Base-by-base conservation (phyloP, 306 rosid species). In the Lablab purpureus region DNA sequence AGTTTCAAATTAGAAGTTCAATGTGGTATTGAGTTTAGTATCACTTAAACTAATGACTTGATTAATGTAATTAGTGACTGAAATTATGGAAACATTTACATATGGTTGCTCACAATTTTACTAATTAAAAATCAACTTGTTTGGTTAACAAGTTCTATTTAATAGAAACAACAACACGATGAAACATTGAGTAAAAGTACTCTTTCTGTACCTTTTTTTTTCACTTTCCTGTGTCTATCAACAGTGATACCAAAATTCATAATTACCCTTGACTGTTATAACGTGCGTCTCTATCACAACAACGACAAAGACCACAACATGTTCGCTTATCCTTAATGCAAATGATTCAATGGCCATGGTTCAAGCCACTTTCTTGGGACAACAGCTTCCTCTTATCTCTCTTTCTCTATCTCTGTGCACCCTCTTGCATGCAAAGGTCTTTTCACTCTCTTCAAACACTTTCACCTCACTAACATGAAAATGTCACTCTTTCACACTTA, bases 261-360 rank as follows among this genome's bases (percentile, higher is more conserved):
- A 70, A 68, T 52, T 60, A 60, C 59, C 68, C 81, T 83, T 67
- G 77, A 83, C 25, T n/a, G 15, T 34, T 59, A 52, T 52, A 46
- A 21, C 34, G 80, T 78, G 60, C 68, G 75, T 80, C 68, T 75
- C 52, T 74, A 62, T 46, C 50, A 64, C 69, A 71, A 71, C 56
- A 67, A 78, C 67, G 12, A 40, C 49, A 32, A 65, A 64, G 30
- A 21, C 67, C 43, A 28, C 71, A 59, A 84, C 87, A 74, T 62
- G 84, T 81, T 66, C 83, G 62, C 74, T 85, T 87, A 77, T 83
- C 87, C 88, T 80, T 49, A 86, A 43, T 70, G 64, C 68, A 80
- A 43, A 43, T 43, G 49, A 43, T 43, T 43, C 88, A 77, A 59
- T 85, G 52, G 68, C 85, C 67, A 51, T 65, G 49, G 37, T 81